Conservation (phyloP, 2,329 filamentous ascomycete species). For the Lomentospora prolificans region DNA sequence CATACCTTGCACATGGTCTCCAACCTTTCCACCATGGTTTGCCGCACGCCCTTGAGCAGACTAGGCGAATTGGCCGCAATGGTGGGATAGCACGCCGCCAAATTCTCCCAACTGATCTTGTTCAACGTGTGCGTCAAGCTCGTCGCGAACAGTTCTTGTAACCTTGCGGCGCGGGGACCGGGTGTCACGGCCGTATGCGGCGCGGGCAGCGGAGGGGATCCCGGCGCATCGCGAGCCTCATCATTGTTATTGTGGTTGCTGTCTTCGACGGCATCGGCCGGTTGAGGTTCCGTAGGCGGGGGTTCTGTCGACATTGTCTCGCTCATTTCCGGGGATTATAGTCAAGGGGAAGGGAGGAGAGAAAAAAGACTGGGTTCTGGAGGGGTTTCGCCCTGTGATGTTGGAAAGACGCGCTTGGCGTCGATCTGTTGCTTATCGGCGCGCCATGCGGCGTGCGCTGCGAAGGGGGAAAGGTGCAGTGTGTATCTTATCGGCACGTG, state of each 20-base stretch:
- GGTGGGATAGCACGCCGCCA: slow-evolving; percentile 52
- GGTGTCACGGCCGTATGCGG: slow-evolving; percentile 35
- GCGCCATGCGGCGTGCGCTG: background rate
- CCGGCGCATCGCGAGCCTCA: slow-evolving; percentile 12
- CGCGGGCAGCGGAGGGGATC: slow-evolving; percentile 29
- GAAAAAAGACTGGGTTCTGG: background rate
- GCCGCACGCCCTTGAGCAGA: slow-evolving; percentile 44
- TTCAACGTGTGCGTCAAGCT: slow-evolving; percentile 43
- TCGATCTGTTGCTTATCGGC: slow-evolving; percentile 3
- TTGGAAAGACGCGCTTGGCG: background rate
- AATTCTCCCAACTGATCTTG: slow-evolving; percentile 46
- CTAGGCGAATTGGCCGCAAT: slow-evolving; percentile 40
- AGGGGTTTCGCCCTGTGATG: background rate
- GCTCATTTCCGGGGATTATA: background rate
- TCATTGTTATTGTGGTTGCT: background rate
- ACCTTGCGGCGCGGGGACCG: slow-evolving; percentile 45
- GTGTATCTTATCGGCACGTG: slow-evolving; percentile 8
- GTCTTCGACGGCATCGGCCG: background rate
- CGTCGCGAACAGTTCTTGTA: slow-evolving; percentile 43
- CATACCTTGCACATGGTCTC: slow-evolving; percentile 40
- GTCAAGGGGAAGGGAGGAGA: background rate
- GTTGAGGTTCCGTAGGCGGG: background rate
- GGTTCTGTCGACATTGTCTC: background rate
- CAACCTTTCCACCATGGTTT: slow-evolving; percentile 47
- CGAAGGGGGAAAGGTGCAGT: too few species aligned